Base-by-base conservation (phyloP, 257 asterid genomes). In the Cinchona pubescens region DNA sequence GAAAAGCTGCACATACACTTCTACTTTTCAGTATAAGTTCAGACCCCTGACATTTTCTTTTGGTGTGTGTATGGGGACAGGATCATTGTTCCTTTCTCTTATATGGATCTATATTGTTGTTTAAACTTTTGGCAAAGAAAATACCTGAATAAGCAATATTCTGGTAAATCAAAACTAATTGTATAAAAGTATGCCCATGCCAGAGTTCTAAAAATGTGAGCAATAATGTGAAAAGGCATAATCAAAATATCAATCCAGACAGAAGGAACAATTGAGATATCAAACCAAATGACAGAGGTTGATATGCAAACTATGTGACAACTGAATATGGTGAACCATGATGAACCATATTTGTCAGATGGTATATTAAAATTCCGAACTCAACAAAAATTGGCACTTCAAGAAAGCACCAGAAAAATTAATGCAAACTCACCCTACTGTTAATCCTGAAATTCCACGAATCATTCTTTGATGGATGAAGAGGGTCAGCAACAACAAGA, bases 61-160 rank as follows among this genome's bases (percentile, higher is more conserved):
- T n/a, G n/a, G n/a, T n/a, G n/a, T n/a, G n/a, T n/a, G n/a, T n/a
- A n/a, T n/a, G n/a, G n/a, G n/a, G n/a, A n/a, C n/a, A n/a, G n/a
- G n/a, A n/a, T n/a, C n/a, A n/a, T n/a, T n/a, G n/a, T n/a, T n/a
- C n/a, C n/a, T n/a, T n/a, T n/a, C n/a, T n/a, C n/a, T n/a, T n/a
- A 80, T 87, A 84, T 74, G 97, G 90, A 81, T 96, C 96, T 79
- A 92, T 80, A n/a, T n/a, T 75, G 96, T 97, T 90, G 88, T 94
- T 38, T 92, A 96, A 82, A 90, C 80, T 86, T 87, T 88, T 61
- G 97, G 95, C 76, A 92, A 75, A 56, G 32, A n/a, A n/a, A 8
- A 56, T 2, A 56, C 62, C 23, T n/a, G 15, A 4, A 23, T 56
- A n/a, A 53, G 60, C 60, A 53, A 53, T 7, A 18, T 51, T 51